A percentile compares a stretch with the other conserved stretches of the same genome.
These are phyloP conservation scores for Aspergillus bertholletiae DNA, from an alignment of 495 filamentous ascomycete species.

Conservation along the genomic window DNA sequence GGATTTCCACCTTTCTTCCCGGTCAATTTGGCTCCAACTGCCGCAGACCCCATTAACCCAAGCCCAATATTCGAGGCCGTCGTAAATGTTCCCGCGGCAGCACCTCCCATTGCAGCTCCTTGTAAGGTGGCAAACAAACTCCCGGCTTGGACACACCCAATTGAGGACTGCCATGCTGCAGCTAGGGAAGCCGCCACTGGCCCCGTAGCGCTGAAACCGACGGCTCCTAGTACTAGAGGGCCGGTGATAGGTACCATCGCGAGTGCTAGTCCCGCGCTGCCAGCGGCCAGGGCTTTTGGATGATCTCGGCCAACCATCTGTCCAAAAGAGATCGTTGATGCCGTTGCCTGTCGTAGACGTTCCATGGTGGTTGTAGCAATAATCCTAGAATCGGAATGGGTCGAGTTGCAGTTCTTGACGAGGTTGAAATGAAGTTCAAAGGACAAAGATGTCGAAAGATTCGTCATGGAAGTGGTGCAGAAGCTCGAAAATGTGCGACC, in stretches of 20 bases:
- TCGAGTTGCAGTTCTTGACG: too few relatives aligned
- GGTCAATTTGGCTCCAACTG: not conserved
- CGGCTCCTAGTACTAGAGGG: too few relatives aligned
- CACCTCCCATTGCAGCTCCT: slow-evolving; percentile 7
- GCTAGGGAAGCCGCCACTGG: too few relatives aligned
- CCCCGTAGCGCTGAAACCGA: too few relatives aligned
- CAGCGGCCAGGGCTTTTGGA: slow-evolving; percentile 1
- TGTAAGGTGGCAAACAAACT: slow-evolving; percentile 4
- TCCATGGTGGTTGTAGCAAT: not conserved
- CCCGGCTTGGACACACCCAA: too few relatives aligned
- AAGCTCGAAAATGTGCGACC: too few relatives aligned
- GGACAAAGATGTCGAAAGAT: too few relatives aligned
- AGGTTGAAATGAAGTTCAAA: too few relatives aligned
- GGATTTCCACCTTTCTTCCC: not conserved
- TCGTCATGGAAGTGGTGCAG: too few relatives aligned
- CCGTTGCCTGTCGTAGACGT: not conserved
- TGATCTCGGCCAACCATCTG: slow-evolving; percentile 4
- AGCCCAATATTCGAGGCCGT: slow-evolving; percentile 8
- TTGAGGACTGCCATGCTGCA: too few relatives aligned
- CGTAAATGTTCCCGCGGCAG: slow-evolving; percentile 8
- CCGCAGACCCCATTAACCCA: slow-evolving; percentile 6
- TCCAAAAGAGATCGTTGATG: not conserved
- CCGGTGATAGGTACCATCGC: slow-evolving; percentile 4
- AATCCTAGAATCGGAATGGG: too few relatives aligned
- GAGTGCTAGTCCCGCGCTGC: slow-evolving; percentile 6